Evolutionary conservation across 169 alveolate species (phyloP).

Genomic region (Miamiensis avidus): DNA sequence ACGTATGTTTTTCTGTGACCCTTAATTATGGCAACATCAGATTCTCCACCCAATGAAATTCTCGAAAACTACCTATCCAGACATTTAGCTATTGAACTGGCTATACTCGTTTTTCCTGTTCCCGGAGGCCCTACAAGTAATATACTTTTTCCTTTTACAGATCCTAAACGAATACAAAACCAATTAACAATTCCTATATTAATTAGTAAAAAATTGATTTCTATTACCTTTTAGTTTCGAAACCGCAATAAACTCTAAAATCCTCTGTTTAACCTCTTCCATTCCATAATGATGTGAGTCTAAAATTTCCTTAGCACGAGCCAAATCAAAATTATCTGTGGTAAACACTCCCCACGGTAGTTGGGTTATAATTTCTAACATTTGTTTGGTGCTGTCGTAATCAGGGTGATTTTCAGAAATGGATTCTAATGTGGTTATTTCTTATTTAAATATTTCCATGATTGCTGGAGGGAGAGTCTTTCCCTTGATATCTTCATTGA

Average conservation of each 20-base stretch:
- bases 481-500: background rate
- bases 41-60: constrained; percentile 79
- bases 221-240: constrained; percentile 52
- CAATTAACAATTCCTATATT: too few species aligned
- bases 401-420: background rate
- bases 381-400: background rate
- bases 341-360: background rate
- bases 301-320: constrained; percentile 48
- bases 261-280: constrained; percentile 71
- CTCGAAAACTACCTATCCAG: constrained; percentile 74
- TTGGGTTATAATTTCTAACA: background rate
- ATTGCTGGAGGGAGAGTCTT: background rate
- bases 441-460: too few species aligned
- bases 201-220: background rate
- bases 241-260: constrained; percentile 72
- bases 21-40: constrained; percentile 77
- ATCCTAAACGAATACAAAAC: background rate
- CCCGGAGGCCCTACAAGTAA: constrained; percentile 84
- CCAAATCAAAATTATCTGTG: background rate
- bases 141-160: constrained; percentile 47
- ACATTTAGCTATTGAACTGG: constrained; percentile 72
- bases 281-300: constrained; percentile 80
- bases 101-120: constrained; percentile 79
- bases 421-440: too few species aligned
- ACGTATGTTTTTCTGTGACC: constrained; percentile 83